Percentiles rank a stretch among this genome's conserved stretches.
phyloP scores from a whole-genome alignment of 257 asterid species.

The Rauvolfia tetraphylla region DNA sequence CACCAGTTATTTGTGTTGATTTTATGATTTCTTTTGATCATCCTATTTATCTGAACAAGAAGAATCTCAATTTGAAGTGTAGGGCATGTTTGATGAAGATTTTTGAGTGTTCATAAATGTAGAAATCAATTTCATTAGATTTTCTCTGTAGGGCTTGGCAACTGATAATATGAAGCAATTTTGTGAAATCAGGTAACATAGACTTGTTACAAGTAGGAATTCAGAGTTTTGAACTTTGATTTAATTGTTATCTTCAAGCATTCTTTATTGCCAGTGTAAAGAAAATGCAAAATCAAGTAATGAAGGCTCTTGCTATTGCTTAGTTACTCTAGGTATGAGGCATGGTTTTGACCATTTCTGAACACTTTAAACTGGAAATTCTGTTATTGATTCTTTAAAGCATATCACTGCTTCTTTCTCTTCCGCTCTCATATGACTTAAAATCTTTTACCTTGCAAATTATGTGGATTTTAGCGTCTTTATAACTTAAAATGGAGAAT shows the following conservation, averaged over 20 bases:
- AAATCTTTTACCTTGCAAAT: background rate
- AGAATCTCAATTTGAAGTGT: background rate
- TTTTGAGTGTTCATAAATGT: background rate
- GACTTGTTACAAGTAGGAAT: background rate
- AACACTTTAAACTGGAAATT: background rate
- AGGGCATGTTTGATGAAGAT: background rate
- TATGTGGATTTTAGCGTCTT: background rate
- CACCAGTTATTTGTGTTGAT: constrained; percentile 1
- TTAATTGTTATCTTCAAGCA: background rate
- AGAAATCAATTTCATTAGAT: background rate
- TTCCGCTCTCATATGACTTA: background rate
- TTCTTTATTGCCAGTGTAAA: background rate
- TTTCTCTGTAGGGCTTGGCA: background rate
- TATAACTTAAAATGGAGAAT: background rate
- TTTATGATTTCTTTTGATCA: background rate
- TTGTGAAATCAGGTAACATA: background rate
- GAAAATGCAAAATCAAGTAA: background rate
- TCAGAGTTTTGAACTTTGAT: background rate
- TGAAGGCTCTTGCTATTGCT: background rate
- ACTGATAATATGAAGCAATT: background rate
- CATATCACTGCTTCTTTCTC: background rate
- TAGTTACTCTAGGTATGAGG: background rate
- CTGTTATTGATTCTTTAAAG: background rate
- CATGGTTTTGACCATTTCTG: background rate
- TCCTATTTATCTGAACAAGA: background rate